These are phyloP conservation scores for Microbotryum intermedium DNA, from an alignment of 1,284 basidiomycete species.

Conservation along the genomic window DNA sequence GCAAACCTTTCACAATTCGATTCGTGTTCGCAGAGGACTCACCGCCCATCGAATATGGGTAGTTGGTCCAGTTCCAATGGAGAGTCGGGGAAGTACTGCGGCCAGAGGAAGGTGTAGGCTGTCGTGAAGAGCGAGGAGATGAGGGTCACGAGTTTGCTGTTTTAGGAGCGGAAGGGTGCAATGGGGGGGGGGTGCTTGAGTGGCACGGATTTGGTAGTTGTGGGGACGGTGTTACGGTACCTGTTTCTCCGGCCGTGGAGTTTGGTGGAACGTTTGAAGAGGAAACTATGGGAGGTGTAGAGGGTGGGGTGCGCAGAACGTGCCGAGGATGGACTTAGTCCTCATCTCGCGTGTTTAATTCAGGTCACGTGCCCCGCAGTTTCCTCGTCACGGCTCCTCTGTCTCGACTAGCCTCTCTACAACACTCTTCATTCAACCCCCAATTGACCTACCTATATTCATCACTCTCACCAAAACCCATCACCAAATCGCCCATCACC, in stretches of 20 bases:
- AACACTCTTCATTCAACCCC: background rate
- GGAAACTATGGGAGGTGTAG: constrained; percentile 56
- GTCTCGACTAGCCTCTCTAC: too few relatives aligned
- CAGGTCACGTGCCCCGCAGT: background rate
- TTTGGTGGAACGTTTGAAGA: constrained; percentile 63
- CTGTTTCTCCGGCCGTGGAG: constrained; percentile 75
- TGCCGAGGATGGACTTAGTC: background rate
- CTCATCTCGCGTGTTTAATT: background rate
- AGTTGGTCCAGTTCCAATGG: constrained; percentile 56
- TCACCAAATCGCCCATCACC: constrained; percentile 62
- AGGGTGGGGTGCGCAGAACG: background rate
- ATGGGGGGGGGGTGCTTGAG: too few relatives aligned
- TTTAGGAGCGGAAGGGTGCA: background rate
- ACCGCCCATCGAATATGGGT: constrained; percentile 79
- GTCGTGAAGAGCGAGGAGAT: constrained; percentile 88
- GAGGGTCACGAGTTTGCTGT: constrained; percentile 76
- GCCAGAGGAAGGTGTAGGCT: constrained; percentile 82
- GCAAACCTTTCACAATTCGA: too few relatives aligned
- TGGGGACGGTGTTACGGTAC: constrained; percentile 34
- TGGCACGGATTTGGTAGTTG: too few relatives aligned
- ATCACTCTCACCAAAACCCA: constrained; percentile 92
- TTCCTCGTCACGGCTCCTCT: too few relatives aligned
- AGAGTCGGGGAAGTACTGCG: constrained; percentile 61
- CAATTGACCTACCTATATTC: constrained; percentile 75
- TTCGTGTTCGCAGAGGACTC: background rate